Evolutionary conservation across 495 filamentous ascomycete genomes (phyloP).

Genomic region (Penicillium soppii): DNA sequence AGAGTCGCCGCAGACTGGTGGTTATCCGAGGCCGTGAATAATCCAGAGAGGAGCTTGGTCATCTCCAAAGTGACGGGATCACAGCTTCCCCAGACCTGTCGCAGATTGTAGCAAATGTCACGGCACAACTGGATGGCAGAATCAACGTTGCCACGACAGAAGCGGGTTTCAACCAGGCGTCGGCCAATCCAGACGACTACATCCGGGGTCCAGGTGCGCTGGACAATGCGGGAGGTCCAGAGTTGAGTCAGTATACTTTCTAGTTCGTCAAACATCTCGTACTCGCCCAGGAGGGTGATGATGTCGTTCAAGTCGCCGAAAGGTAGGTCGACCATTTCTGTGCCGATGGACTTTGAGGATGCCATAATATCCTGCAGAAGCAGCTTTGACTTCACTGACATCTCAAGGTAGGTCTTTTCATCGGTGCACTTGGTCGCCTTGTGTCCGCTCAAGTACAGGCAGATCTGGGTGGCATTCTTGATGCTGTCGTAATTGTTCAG

Average conservation of each 20-base stretch:
- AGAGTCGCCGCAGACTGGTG: constrained; percentile 51
- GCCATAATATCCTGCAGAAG: constrained; percentile 53
- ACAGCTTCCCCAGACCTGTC: constrained; percentile 54
- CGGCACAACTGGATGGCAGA: constrained; percentile 55
- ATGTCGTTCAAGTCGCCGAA: constrained; percentile 55
- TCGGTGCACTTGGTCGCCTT: constrained; percentile 41
- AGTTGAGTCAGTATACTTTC: constrained; percentile 58
- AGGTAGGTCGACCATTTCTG: constrained; percentile 52
- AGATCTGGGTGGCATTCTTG: constrained; percentile 55
- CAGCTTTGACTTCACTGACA: constrained; percentile 52
- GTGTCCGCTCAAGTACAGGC: constrained; percentile 51
- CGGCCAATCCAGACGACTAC: constrained; percentile 56
- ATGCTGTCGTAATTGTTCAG: constrained; percentile 49
- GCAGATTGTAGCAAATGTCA: constrained; percentile 64
- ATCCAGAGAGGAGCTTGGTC: constrained; percentile 52
- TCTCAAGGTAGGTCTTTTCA: constrained; percentile 40
- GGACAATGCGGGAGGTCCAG: constrained; percentile 60
- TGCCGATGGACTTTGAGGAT: constrained; percentile 45
- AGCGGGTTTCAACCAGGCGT: constrained; percentile 57
- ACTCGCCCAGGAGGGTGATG: constrained; percentile 55
- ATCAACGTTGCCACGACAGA: constrained; percentile 41
- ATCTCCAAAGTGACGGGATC: constrained; percentile 56
- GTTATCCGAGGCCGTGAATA: constrained; percentile 51
- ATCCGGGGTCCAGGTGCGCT: constrained; percentile 54
- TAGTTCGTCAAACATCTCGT: constrained; percentile 59